A percentile compares a stretch with the other conserved stretches of the same genome.
Evolutionary conservation across 805 yeast genomes (phyloP).

Genomic region (Candida silvicultrix): DNA sequence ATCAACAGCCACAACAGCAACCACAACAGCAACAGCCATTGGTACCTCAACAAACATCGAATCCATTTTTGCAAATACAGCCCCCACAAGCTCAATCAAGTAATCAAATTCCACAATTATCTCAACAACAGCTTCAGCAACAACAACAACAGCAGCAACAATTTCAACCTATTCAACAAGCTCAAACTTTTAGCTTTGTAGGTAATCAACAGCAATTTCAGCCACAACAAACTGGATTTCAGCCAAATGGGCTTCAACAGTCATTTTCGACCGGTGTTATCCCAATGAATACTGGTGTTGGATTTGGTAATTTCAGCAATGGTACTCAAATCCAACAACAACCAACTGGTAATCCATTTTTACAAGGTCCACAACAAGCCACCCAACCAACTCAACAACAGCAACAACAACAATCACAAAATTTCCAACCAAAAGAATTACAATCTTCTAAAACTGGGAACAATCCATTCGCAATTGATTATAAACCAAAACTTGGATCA

Average conservation of each 20-base stretch:
- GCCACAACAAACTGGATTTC: neutral
- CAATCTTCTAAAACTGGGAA: conserved; percentile 19
- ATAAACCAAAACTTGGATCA: conserved; percentile 8
- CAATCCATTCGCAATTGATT: conserved; percentile 23
- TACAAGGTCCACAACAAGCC: conserved; percentile 10
- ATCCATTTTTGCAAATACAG: conserved; percentile 17
- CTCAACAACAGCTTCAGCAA: conserved; percentile 12
- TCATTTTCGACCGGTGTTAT: conserved; percentile 12
- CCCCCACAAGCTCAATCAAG: conserved; percentile 11
- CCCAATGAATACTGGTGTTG: conserved; percentile 45
- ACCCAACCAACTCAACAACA: conserved; percentile 4
- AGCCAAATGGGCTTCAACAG: conserved; percentile 1
- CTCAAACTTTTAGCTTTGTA: neutral
- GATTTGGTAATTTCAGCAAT: conserved; percentile 47
- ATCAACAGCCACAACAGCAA: conserved; percentile 8
- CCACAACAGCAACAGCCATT: conserved; percentile 16
- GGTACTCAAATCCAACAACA: conserved; percentile 1
- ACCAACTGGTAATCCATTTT: conserved; percentile 31
- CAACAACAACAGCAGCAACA: conserved; percentile 10
- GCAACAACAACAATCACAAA: neutral
- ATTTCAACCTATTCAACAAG: conserved; percentile 1
- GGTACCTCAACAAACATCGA: conserved; percentile 15
- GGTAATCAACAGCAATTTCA: neutral
- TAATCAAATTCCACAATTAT: conserved; percentile 8
- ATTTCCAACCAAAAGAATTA: conserved; percentile 7